phyloP scores from a whole-genome alignment of 345 rosid species.

The Eucalyptus curtisii region DNA sequence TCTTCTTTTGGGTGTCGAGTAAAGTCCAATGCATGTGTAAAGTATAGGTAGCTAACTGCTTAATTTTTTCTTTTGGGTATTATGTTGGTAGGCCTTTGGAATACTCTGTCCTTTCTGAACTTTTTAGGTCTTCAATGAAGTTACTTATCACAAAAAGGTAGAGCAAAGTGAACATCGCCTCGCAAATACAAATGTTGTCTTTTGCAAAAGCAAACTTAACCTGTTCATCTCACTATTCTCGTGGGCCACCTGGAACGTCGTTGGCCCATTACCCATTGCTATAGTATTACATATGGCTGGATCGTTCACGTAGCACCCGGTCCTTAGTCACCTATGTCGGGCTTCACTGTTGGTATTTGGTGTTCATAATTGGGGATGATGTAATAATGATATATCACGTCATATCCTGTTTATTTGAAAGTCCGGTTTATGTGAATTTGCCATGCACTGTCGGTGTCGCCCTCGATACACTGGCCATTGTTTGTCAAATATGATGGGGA shows the following conservation, averaged over 20 bases:
- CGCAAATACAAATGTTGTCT: neutral
- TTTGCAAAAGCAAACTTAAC: neutral
- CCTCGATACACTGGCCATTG: neutral
- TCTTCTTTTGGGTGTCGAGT: neutral
- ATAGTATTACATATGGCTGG: neutral
- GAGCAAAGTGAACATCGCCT: neutral
- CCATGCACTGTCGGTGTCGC: neutral
- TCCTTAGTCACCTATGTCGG: neutral
- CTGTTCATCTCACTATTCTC: neutral
- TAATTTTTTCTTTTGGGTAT: neutral
- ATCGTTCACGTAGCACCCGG: neutral
- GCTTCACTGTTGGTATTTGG: neutral
- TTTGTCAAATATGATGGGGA: neutral
- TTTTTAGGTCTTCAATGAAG: neutral
- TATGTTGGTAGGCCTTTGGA: neutral
- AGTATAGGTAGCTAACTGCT: neutral
- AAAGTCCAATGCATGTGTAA: neutral
- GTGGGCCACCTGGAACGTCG: neutral
- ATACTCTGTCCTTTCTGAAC: neutral
- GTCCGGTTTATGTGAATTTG: neutral
- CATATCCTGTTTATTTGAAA: neutral
- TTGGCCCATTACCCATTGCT: neutral
- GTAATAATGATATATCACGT: neutral
- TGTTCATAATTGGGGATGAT: neutral
- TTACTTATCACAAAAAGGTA: neutral